Conservation (phyloP, 2,329 filamentous ascomycete genomes). For the Colletotrichum liriopes region DNA sequence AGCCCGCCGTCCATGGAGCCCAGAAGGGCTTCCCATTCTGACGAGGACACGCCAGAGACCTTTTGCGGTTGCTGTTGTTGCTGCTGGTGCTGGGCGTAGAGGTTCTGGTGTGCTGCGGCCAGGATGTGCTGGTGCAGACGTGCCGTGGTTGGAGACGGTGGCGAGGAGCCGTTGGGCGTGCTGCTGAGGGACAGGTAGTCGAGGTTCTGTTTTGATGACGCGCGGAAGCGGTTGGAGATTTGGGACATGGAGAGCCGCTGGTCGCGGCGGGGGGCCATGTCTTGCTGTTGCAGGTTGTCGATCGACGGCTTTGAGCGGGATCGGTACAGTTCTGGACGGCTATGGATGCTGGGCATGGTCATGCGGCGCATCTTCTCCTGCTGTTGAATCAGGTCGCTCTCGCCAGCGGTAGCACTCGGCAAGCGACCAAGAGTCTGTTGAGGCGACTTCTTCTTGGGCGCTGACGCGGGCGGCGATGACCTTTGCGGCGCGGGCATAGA, state of each 20-base stretch:
- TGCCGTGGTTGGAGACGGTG: slow-evolving; percentile 63
- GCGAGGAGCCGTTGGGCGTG: slow-evolving; percentile 63
- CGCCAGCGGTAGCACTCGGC: slow-evolving; percentile 63
- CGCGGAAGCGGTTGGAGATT: slow-evolving; percentile 54
- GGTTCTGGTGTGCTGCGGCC: slow-evolving; percentile 46
- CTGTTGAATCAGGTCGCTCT: slow-evolving; percentile 68
- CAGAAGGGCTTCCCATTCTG: slow-evolving; percentile 88
- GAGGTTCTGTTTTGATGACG: slow-evolving; percentile 62
- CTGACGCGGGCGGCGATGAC: slow-evolving; percentile 53
- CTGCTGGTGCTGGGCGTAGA: slow-evolving; percentile 54
- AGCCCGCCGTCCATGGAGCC: slow-evolving; percentile 85
- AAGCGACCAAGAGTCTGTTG: slow-evolving; percentile 58
- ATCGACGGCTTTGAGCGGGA: slow-evolving; percentile 64
- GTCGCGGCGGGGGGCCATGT: slow-evolving; percentile 61
- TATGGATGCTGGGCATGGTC: slow-evolving; percentile 63
- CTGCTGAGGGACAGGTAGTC: slow-evolving; percentile 72
- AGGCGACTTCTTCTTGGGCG: slow-evolving; percentile 56
- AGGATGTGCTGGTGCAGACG: slow-evolving; percentile 54
- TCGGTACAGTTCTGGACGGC: slow-evolving; percentile 57
- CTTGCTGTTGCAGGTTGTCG: slow-evolving; percentile 57
- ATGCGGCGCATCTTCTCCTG: slow-evolving; percentile 73
- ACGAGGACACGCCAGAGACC: slow-evolving; percentile 67
- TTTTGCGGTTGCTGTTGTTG: slow-evolving; percentile 52
- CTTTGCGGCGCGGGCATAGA: slow-evolving; percentile 56
- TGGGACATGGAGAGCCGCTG: slow-evolving; percentile 66